Evolutionary conservation across 306 rosid genomes (phyloP).

Genomic region (Calophaca sinica): DNA sequence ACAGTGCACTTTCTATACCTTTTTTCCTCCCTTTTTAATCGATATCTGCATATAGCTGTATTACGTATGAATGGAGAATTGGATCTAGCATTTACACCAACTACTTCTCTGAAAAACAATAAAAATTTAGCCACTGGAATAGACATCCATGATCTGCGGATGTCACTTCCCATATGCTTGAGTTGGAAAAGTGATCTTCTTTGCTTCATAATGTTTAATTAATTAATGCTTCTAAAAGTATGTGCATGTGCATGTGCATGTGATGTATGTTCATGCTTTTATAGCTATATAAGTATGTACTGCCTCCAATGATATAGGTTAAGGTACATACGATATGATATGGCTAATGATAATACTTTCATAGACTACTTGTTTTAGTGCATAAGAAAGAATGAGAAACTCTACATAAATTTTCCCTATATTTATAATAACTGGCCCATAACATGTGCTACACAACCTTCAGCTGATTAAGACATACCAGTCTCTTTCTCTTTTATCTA

Average conservation of each 20-base stretch:
- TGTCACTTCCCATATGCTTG: constrained; percentile 58
- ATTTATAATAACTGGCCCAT: constrained; percentile 65
- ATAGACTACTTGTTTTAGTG: constrained; percentile 67
- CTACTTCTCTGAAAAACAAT: constrained; percentile 60
- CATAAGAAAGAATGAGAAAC: constrained; percentile 56
- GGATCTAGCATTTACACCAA: constrained; percentile 57
- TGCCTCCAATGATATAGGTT: constrained; percentile 51
- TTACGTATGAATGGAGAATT: constrained; percentile 55
- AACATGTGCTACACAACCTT: constrained; percentile 66
- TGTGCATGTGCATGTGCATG: constrained; percentile 70
- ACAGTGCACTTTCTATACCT: constrained; percentile 37
- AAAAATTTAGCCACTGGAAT: constrained; percentile 57
- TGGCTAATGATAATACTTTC: constrained; percentile 54
- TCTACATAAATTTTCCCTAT: constrained; percentile 52
- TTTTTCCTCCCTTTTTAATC: neutral
- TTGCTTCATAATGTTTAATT: constrained; percentile 50
- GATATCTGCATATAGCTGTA: constrained; percentile 8
- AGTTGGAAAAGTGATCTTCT: constrained; percentile 44
- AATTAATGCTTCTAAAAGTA: constrained; percentile 52
- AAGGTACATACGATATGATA: constrained; percentile 52
- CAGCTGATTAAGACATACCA: constrained; percentile 54
- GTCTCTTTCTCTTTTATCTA: constrained; percentile 43
- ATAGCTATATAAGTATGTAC: constrained; percentile 41
- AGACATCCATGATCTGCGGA: constrained; percentile 63
- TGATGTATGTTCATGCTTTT: constrained; percentile 51